Evolutionary conservation across 176 grass and related monocot genomes (phyloP), one percentile per base, ranked within the genome.

Genomic region (Triticum monococcum): DNA sequence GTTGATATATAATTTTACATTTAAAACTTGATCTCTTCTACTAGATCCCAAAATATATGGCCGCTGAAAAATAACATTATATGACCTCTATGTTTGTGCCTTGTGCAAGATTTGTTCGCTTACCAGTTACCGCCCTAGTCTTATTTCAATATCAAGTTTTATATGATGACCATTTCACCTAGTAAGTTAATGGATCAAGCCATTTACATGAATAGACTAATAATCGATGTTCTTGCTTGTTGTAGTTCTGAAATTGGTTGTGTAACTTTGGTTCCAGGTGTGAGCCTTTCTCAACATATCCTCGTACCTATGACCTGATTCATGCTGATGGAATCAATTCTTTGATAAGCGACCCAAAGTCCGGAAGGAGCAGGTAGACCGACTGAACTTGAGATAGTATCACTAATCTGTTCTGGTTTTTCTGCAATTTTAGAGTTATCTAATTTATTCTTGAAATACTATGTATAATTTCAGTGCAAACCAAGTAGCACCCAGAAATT

Each of bases 211-310:
- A 17, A 64, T 90, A 13, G 6, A 71, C 25, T 52, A 67, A 38
- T 54, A n/a, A 31, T 50, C 23, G 0, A 6, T 59, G 59, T 41
- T 18, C 46, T 67, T 43, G 20, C 52, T 22, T 61, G 7, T 28
- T 82, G 18, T 82, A 61, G 0, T 82, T 64, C 23, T 75, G 24
- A 77, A 61, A 33, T 7, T 80, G 66, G 65, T 85, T 71, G 20
- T 81, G n/a, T 82, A 5, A 24, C 48, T 87, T 73, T 94, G 38
- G 28, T 90, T 72, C 75, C 80, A 98, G 97, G 94, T 96, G 94
- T 89, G 94, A 96, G 68, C 84, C 94, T 83, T 98, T 98, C 80
- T 98, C 96, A 63, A 96, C 97, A 17, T 98, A 98, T 84, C 93
- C 93, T 68, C 88, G 96, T 76, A 98, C 96, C 25, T 98, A 94